These are phyloP conservation scores for Penicillium fimorum DNA, from an alignment of 495 filamentous ascomycete genomes.

Conservation along the genomic window DNA sequence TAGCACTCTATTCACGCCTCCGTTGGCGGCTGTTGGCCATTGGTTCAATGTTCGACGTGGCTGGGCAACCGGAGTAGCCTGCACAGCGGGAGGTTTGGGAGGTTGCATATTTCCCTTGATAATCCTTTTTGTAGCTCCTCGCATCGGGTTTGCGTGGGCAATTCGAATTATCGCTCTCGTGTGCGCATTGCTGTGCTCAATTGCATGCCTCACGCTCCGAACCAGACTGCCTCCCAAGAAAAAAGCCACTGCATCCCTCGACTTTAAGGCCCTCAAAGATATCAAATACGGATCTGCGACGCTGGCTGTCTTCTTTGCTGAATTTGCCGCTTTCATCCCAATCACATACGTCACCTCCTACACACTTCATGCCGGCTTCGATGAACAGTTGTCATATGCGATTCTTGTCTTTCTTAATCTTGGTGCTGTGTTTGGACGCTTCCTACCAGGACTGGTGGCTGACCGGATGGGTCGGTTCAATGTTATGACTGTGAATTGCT, in stretches of 20 bases:
- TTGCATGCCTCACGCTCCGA: constrained; percentile 27
- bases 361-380: constrained; percentile 26
- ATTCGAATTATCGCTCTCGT: constrained; percentile 68
- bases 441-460: constrained; percentile 57
- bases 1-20: constrained; percentile 60
- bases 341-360: constrained; percentile 71
- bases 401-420: constrained; percentile 51
- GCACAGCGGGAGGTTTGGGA: constrained; percentile 65
- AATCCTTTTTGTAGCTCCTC: constrained; percentile 58
- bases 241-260: constrained; percentile 15
- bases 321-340: constrained; percentile 73
- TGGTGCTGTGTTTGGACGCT: constrained; percentile 44
- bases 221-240: constrained; percentile 23
- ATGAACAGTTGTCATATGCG: constrained; percentile 54
- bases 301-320: constrained; percentile 64
- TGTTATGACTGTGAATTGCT: constrained; percentile 51
- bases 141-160: constrained; percentile 70
- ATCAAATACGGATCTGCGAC: constrained; percentile 48
- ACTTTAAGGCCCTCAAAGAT: constrained; percentile 35
- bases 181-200: constrained; percentile 47
- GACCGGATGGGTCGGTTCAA: constrained; percentile 73
- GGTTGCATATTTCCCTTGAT: constrained; percentile 73
- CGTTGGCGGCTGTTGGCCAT: constrained; percentile 55
- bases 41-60: constrained; percentile 72
- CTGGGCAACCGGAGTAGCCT: constrained; percentile 70